These are phyloP conservation scores for Paxillus involutus DNA, from an alignment of 768 basidiomycete genomes.

Conservation along the genomic window DNA sequence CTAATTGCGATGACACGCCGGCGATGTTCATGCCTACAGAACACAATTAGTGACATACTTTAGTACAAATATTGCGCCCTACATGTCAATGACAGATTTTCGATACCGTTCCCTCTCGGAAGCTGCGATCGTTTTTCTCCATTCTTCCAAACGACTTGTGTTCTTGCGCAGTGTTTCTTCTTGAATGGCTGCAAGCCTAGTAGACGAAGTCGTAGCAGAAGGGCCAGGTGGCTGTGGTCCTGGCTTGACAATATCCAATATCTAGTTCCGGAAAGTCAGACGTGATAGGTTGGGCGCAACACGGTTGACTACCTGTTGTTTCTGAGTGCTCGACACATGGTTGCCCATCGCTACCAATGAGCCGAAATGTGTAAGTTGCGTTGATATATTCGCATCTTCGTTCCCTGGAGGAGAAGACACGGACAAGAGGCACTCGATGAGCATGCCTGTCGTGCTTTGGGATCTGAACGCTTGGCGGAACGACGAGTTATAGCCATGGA, in stretches of 20 bases:
- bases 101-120: constrained; percentile 74
- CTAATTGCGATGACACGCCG: constrained; percentile 62
- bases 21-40: constrained; percentile 68
- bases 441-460: constrained; percentile 64
- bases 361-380: constrained; percentile 72
- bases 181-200: constrained; percentile 21
- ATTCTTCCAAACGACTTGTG: constrained; percentile 62
- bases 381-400: constrained; percentile 38
- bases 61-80: not conserved
- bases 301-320: constrained; percentile 59
- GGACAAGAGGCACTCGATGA: constrained; percentile 60
- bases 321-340: constrained; percentile 61
- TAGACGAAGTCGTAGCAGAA: not conserved
- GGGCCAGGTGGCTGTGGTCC: constrained; percentile 7
- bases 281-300: not conserved
- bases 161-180: constrained; percentile 56
- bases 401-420: constrained; percentile 30
- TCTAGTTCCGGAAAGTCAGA: constrained; percentile 33
- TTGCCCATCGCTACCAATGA: constrained; percentile 66
- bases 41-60: not conserved
- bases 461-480: constrained; percentile 77
- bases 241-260: constrained; percentile 55
- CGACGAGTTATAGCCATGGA: constrained; percentile 61
- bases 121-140: constrained; percentile 65
- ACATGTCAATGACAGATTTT: constrained; percentile 76